Percentiles rank a stretch among this genome's conserved stretches.
Evolutionary conservation across 352 stramenopile genomes (phyloP).

Genomic region (Phytopythium mirpurense): DNA sequence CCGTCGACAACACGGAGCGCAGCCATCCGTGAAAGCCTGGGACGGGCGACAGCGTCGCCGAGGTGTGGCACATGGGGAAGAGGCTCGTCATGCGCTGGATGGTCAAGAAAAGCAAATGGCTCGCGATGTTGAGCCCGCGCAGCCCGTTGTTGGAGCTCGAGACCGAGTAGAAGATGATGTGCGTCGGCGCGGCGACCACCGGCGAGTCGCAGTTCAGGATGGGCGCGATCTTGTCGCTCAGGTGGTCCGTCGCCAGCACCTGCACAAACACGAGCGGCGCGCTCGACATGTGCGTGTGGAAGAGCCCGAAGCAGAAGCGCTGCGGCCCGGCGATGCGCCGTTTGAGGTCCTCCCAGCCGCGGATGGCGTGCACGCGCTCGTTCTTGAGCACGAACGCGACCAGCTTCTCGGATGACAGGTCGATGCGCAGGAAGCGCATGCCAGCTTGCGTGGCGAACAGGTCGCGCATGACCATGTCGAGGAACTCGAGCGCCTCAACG

Average conservation of each 20-base stretch:
- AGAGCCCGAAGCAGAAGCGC: conserved; percentile 78
- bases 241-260: conserved; percentile 60
- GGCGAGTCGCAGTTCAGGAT: conserved; percentile 54
- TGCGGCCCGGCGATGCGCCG: conserved; percentile 57
- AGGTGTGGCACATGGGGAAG: conserved; percentile 58
- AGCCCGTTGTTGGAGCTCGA: conserved; percentile 75
- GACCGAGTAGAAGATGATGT: conserved; percentile 86
- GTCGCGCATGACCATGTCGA: conserved; percentile 81
- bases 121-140: conserved; percentile 77
- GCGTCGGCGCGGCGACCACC: conserved; percentile 38
- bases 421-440: conserved; percentile 77
- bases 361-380: conserved; percentile 71
- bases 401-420: conserved; percentile 63
- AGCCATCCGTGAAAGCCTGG: conserved; percentile 76
- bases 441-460: conserved; percentile 78
- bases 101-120: conserved; percentile 77
- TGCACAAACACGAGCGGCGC: conserved; percentile 75
- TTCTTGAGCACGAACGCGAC: conserved; percentile 68
- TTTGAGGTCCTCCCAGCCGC: conserved; percentile 59
- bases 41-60: conserved; percentile 74
- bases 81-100: conserved; percentile 69
- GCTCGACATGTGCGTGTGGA: conserved; percentile 72
- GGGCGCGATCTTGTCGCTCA: conserved; percentile 56
- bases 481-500: conserved; percentile 63
- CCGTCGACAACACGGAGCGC: conserved; percentile 28